A percentile compares a stretch with the other conserved stretches of the same genome.
Evolutionary conservation across 768 basidiomycete species (phyloP).

Genomic region (Phaeolepiota aurea): DNA sequence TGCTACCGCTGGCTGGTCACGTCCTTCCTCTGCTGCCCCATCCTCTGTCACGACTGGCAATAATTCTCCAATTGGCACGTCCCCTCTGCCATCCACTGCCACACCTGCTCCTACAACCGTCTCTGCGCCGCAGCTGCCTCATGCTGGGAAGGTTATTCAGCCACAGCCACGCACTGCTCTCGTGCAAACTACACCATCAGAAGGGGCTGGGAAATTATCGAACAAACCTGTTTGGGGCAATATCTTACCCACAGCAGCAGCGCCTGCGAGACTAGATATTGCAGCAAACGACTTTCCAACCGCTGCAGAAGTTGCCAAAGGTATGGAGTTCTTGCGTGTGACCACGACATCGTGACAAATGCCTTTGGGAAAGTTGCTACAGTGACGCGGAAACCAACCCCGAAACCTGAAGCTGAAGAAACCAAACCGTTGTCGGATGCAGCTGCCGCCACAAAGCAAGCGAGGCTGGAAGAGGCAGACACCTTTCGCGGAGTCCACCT

Average conservation of each 20-base stretch:
- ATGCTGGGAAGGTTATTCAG: constrained; percentile 60
- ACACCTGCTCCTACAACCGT: constrained; percentile 21
- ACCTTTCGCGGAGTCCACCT: constrained; percentile 92
- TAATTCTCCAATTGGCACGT: constrained; percentile 37
- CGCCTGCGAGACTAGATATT: constrained; percentile 30
- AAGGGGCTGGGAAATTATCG: constrained; percentile 17
- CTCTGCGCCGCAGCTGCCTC: constrained; percentile 43
- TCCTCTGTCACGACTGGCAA: constrained; percentile 29
- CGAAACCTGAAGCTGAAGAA: constrained; percentile 27
- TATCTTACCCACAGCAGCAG: constrained; percentile 32
- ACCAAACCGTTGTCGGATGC: constrained; percentile 42
- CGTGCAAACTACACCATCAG: constrained; percentile 17
- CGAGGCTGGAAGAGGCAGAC: constrained; percentile 76
- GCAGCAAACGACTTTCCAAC: constrained; percentile 82
- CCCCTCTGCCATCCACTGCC: constrained; percentile 28
- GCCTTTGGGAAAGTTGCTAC: constrained; percentile 14
- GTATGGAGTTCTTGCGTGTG: constrained; percentile 28
- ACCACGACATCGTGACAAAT: background rate
- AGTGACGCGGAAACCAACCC: constrained; percentile 25
- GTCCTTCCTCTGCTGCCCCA: constrained; percentile 67
- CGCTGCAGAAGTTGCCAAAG: constrained; percentile 89
- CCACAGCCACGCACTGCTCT: constrained; percentile 45
- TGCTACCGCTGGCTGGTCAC: constrained; percentile 68
- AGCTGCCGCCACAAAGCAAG: constrained; percentile 48
- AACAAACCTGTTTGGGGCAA: constrained; percentile 70